Evolutionary conservation across 2,329 filamentous ascomycete genomes (phyloP).

Genomic region (Pezizomycotina sp.): DNA sequence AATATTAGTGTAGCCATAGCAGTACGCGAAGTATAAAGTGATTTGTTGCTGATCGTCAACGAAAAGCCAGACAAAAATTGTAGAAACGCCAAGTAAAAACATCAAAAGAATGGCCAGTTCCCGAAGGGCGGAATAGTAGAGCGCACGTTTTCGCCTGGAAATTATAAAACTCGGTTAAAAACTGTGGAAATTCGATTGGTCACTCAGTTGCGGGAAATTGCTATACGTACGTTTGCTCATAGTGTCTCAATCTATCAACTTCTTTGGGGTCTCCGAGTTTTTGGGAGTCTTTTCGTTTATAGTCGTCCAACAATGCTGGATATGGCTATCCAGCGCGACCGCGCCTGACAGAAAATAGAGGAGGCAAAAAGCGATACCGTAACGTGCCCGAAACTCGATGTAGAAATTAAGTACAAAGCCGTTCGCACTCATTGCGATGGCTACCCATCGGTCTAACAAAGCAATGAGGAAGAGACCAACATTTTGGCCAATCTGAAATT

Average conservation of each 20-base stretch:
- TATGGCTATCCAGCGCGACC: conserved; percentile 29
- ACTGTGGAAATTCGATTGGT: too few species aligned
- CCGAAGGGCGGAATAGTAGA: conserved; percentile 25
- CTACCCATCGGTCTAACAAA: conserved; percentile 31
- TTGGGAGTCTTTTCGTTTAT: conserved; percentile 28
- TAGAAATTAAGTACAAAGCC: conserved; percentile 26
- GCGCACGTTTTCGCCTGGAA: conserved; percentile 15
- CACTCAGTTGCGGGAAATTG: too few species aligned
- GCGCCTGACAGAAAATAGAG: conserved; percentile 31
- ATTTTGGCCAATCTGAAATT: conserved; percentile 27
- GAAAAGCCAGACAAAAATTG: conserved; percentile 29
- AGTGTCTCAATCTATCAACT: conserved; percentile 9
- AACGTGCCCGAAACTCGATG: conserved; percentile 26
- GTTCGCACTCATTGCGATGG: conserved; percentile 28
- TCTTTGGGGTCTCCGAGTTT: conserved; percentile 23
- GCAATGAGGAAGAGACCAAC: conserved; percentile 30
- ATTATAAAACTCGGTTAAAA: background rate
- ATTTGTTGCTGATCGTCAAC: conserved; percentile 27
- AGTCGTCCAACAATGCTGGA: conserved; percentile 29
- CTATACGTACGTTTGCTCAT: too few species aligned
- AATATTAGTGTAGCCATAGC: conserved; percentile 29
- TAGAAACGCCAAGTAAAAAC: conserved; percentile 27
- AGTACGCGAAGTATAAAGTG: conserved; percentile 29
- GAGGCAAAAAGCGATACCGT: conserved; percentile 30
- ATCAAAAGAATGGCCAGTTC: conserved; percentile 27